Evolutionary conservation across 2,329 filamentous ascomycete genomes (phyloP), one percentile per base, ranked within the genome.

Genomic region (Malbranchea cinnamomea): DNA sequence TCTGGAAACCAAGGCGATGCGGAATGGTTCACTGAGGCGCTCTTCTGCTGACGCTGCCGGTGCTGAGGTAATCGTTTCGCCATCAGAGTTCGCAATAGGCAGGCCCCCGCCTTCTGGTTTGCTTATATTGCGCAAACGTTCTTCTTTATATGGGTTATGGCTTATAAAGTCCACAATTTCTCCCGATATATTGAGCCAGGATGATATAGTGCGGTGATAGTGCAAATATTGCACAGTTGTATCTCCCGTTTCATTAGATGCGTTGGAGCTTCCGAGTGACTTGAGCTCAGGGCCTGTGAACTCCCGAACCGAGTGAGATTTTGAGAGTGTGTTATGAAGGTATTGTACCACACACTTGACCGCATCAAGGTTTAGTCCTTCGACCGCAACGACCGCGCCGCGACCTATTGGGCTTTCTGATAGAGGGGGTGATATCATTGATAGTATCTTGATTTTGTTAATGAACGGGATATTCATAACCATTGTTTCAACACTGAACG

Each of bases 311-410:
- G 50, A 44, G 37, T 66, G 65, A 37, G 66, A 64, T 22, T 62
- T 66, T 27, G 54, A 54, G 26, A 76, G 51, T 23, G 57, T 58
- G 34, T 56, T 61, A 34, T 58, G 63, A 44, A 92, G 60, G 42
- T 74, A 76, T 19, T 65, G 62, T 32, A 78, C 67, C 12, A 93
- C 69, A 11, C 69, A 66, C 3, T 64, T 57, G 3, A 81, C 74
- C 3, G 80, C 69, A 6, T 68, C 62, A 2, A 59, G 51, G 34
- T 76, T 68, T 11, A 77, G 65, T 1, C 85, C 85, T 52, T 95
- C 87, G 16, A 95, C 60, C 1, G 81, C 78, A 37, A 95, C 75
- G 21, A 94, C 68, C 0, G 79, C 71, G 0, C 87, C 85, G n/a
- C 84, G 70, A 5, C 62, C 59, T 41, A 44, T 61, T 4, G 41